Conservation (phyloP, 139 green algal genomes). For the Edaphochlamys debaryana region DNA sequence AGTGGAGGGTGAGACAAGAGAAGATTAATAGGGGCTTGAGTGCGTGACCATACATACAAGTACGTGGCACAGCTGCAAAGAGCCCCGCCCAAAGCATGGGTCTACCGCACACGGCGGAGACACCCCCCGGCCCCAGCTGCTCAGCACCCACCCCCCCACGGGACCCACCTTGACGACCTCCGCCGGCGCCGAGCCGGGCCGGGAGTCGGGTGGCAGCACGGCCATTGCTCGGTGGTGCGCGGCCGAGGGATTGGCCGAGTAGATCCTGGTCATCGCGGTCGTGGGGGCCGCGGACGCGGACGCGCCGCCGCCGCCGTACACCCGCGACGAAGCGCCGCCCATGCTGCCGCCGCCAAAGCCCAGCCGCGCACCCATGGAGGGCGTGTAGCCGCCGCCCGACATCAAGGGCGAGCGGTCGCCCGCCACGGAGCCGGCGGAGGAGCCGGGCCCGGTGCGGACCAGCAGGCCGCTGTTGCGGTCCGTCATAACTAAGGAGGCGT, state of each 20-base stretch:
- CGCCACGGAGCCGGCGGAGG: background rate
- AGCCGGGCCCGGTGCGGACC: slow-evolving; percentile 7
- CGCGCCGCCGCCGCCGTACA: background rate
- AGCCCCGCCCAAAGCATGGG: too few relatives aligned
- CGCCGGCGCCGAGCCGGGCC: slow-evolving; percentile 18
- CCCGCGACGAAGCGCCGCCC: background rate
- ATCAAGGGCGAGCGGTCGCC: too few relatives aligned
- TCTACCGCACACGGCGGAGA: too few relatives aligned
- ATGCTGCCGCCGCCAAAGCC: background rate
- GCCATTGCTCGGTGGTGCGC: slow-evolving; percentile 12
- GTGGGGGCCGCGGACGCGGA: too few relatives aligned
- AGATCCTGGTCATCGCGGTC: slow-evolving; percentile 19
- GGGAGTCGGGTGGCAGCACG: background rate
- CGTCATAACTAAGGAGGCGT: slow-evolving; percentile 31
- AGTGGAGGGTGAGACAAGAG: too few relatives aligned
- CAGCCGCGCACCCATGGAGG: too few relatives aligned
- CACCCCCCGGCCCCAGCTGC: too few relatives aligned
- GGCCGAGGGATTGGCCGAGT: slow-evolving; percentile 23
- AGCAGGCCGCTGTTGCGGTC: slow-evolving; percentile 19
- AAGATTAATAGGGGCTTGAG: too few relatives aligned
- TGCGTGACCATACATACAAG: too few relatives aligned
- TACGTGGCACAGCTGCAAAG: too few relatives aligned
- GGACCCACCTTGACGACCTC: slow-evolving; percentile 25
- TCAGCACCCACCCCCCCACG: too few relatives aligned
- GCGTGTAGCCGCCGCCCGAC: too few relatives aligned